Conservation (phyloP, 305 asterid species). For the Solanum hybrid region DNA sequence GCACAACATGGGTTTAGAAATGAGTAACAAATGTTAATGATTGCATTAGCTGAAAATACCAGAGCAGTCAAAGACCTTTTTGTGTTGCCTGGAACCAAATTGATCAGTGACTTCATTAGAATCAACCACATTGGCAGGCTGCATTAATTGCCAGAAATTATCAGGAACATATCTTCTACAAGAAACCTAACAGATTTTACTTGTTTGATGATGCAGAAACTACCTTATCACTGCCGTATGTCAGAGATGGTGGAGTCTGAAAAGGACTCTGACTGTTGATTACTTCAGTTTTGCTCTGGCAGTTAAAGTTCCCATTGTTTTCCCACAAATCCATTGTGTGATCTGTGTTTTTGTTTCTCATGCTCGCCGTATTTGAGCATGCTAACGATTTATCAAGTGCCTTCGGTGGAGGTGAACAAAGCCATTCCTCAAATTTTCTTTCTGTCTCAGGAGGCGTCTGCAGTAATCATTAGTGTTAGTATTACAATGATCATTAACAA, state of each 20-base stretch:
- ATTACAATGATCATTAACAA: constrained; percentile 7
- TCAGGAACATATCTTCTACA: constrained; percentile 4
- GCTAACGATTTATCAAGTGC: constrained; percentile 40
- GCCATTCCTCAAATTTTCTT: constrained; percentile 67
- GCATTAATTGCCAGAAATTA: constrained; percentile 20
- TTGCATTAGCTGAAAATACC: not conserved
- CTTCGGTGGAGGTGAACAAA: constrained; percentile 58
- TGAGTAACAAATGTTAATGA: not conserved
- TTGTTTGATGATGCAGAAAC: constrained; percentile 10
- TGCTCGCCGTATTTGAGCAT: constrained; percentile 33
- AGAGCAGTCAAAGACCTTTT: constrained; percentile 45
- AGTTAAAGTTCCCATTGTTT: constrained; percentile 20
- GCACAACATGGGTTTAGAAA: constrained; percentile 1
- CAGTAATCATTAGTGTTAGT: constrained; percentile 18
- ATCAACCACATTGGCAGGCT: constrained; percentile 42
- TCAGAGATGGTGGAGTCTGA: constrained; percentile 87
- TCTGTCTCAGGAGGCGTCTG: constrained; percentile 49
- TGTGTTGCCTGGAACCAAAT: constrained; percentile 62
- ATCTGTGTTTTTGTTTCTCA: constrained; percentile 22
- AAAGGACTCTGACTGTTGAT: constrained; percentile 66
- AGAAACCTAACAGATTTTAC: constrained; percentile 4
- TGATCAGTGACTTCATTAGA: constrained; percentile 34
- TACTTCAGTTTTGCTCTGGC: constrained; percentile 33
- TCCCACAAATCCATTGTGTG: constrained; percentile 22
- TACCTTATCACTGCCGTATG: constrained; percentile 74